phyloP scores from a whole-genome alignment of 2,329 filamentous ascomycete genomes.

The Aspergillus fructus region DNA sequence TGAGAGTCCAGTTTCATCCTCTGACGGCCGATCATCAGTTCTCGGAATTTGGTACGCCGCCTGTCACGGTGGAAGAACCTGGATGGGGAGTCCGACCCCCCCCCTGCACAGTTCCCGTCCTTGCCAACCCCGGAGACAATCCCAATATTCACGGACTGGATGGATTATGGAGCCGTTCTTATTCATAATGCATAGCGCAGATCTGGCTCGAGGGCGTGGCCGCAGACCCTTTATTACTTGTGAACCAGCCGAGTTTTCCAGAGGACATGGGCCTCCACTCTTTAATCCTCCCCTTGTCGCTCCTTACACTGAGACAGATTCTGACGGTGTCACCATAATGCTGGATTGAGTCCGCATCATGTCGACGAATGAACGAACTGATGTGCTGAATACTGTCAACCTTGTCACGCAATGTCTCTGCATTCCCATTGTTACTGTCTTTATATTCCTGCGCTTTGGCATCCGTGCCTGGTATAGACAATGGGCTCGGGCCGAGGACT shows the following conservation, averaged over 20 bases:
- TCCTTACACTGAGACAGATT: not conserved
- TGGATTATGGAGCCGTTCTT: too few relatives aligned
- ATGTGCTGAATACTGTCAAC: constrained; percentile 32
- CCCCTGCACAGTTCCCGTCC: too few relatives aligned
- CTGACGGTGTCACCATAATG: not conserved
- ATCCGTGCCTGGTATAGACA: constrained; percentile 33
- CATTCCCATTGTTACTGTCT: constrained; percentile 33
- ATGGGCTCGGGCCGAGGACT: constrained; percentile 33
- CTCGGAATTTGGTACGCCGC: too few relatives aligned
- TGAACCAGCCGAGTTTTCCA: not conserved
- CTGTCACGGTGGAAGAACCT: too few relatives aligned
- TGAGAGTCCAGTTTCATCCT: too few relatives aligned
- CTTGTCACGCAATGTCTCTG: constrained; percentile 38
- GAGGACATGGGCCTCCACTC: not conserved
- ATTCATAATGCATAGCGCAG: too few relatives aligned
- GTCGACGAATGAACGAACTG: constrained; percentile 15
- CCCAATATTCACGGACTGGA: too few relatives aligned
- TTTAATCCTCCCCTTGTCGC: not conserved
- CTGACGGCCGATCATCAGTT: too few relatives aligned
- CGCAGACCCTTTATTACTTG: too few relatives aligned
- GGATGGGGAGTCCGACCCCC: too few relatives aligned
- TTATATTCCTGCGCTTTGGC: constrained; percentile 32
- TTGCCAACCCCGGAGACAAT: too few relatives aligned
- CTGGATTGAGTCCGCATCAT: constrained; percentile 20
- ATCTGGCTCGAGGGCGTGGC: too few relatives aligned